Evolutionary conservation across 2,329 filamentous ascomycete species (phyloP), one percentile per base, ranked within the genome.

Genomic region (Cordyceps fumosorosea): DNA sequence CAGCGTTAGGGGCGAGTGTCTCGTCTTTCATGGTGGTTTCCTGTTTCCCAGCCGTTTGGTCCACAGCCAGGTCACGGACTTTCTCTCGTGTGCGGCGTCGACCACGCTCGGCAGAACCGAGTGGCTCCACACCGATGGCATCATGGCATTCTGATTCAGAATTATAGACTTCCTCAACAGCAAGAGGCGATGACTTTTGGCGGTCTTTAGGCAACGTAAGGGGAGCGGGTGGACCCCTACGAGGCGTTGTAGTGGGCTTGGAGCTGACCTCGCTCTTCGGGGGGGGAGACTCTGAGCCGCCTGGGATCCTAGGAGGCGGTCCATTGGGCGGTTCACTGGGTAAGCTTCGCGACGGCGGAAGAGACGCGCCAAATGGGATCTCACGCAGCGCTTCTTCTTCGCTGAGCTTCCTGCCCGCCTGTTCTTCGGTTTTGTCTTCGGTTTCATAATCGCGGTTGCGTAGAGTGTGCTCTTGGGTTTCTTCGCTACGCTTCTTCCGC

Each of bases 91-190:
- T 96, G 73, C 89, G 91, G 67, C 91, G 83, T 63, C 92, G 84
- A 10, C 92, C 93, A 65, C 93, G 84, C 58, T 85, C 78, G 14
- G 83, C 78, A 42, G 82, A 76, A 0, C 82, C 78, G 56, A 87
- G 78, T 65, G 89, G 87, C 51, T 88, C 82, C 3, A 88, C 85
- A 65, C 90, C 88, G 14, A 91, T 75, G 42, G 89, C 82, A 65
- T 93, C 89, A 63, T 95, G 91, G 67, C 93, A 95, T 66, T 96
- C 92, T 0, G 90, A 93, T 64, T 91, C 90, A 0, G 88, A 87
- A 42, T 86, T 83, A 2, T 84, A 81, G 14, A 87, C 86, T n/a
- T 88, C 84, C 8, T 16, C 47, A 18, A 47, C 22, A 4, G 66
- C 62, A 1, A 67, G 63, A 18, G 67, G 61, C 12, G 67, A 65